phyloP scores from a whole-genome alignment of 2,329 filamentous ascomycete genomes.

The Aspergillus quadricinctus region DNA sequence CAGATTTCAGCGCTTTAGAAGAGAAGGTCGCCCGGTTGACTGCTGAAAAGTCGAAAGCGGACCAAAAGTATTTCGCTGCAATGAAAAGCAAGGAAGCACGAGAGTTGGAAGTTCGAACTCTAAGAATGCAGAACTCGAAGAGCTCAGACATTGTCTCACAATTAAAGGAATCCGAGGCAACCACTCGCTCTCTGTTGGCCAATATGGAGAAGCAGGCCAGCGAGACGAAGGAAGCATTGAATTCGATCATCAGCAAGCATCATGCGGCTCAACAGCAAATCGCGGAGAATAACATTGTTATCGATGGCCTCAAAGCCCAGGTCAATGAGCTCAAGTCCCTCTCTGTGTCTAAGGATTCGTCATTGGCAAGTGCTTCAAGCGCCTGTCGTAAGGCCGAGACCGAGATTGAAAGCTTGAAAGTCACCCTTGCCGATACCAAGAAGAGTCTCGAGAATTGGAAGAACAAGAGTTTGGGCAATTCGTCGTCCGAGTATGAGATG shows the following conservation, averaged over 20 bases:
- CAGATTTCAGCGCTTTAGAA: conserved; percentile 70
- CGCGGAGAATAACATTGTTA: conserved; percentile 63
- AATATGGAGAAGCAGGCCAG: conserved; percentile 89
- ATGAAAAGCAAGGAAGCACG: conserved; percentile 90
- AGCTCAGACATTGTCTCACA: conserved; percentile 91
- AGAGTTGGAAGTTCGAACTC: conserved; percentile 70
- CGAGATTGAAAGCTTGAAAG: conserved; percentile 75
- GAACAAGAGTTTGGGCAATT: conserved; percentile 74
- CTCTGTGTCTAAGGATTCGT: conserved; percentile 70
- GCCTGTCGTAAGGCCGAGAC: conserved; percentile 58
- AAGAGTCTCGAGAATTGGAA: conserved; percentile 86
- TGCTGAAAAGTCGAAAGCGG: conserved; percentile 91
- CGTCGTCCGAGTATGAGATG: conserved; percentile 76
- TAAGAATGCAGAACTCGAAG: conserved; percentile 80
- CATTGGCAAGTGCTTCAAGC: conserved; percentile 60
- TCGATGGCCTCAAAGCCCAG: conserved; percentile 71
- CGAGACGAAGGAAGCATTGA: conserved; percentile 75
- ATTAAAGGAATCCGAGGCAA: conserved; percentile 82
- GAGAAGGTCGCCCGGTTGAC: conserved; percentile 69
- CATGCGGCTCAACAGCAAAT: conserved; percentile 69
- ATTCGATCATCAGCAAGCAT: conserved; percentile 65
- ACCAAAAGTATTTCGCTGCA: conserved; percentile 95
- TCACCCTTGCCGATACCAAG: conserved; percentile 70
- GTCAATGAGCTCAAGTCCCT: conserved; percentile 70
- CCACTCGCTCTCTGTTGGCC: conserved; percentile 68